These are phyloP conservation scores for Striga asiatica DNA, from an alignment of 257 asterid genomes.

Conservation along the genomic window DNA sequence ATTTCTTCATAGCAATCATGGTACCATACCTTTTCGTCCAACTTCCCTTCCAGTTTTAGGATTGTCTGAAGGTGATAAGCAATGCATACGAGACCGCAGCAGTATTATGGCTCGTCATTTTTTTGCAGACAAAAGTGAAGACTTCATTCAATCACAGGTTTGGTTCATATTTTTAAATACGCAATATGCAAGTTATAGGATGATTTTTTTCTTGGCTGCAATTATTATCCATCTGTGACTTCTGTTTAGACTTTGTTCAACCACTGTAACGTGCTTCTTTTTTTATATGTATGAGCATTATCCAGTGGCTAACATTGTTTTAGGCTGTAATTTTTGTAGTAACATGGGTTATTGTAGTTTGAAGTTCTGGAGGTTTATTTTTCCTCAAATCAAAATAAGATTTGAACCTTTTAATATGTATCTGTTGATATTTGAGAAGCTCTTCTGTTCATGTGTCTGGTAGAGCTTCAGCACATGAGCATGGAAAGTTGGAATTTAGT, in stretches of 20 bases:
- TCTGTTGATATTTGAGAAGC: neutral
- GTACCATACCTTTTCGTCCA: constrained; percentile 67
- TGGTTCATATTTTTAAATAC: constrained; percentile 12
- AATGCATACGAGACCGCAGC: constrained; percentile 96
- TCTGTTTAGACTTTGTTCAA: constrained; percentile 7
- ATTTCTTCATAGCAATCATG: constrained; percentile 76
- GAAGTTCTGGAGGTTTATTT: neutral
- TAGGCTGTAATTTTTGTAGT: neutral
- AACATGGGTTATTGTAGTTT: neutral
- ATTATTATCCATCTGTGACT: neutral
- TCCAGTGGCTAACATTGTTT: neutral
- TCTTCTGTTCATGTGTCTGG: constrained; percentile 1
- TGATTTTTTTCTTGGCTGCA: neutral
- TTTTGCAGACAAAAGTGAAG: constrained; percentile 90
- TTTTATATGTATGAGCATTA: neutral
- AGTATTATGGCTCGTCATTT: constrained; percentile 98
- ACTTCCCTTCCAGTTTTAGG: constrained; percentile 85
- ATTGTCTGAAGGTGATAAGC: constrained; percentile 87
- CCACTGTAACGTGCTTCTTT: neutral
- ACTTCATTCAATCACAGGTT: constrained; percentile 86
- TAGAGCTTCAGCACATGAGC: neutral
- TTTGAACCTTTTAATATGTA: neutral
- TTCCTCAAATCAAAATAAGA: neutral
- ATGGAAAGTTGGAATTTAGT: neutral
- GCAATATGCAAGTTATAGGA: constrained; percentile 15